Evolutionary conservation across 768 basidiomycete genomes (phyloP).

Genomic region (Boletus rubropictus): DNA sequence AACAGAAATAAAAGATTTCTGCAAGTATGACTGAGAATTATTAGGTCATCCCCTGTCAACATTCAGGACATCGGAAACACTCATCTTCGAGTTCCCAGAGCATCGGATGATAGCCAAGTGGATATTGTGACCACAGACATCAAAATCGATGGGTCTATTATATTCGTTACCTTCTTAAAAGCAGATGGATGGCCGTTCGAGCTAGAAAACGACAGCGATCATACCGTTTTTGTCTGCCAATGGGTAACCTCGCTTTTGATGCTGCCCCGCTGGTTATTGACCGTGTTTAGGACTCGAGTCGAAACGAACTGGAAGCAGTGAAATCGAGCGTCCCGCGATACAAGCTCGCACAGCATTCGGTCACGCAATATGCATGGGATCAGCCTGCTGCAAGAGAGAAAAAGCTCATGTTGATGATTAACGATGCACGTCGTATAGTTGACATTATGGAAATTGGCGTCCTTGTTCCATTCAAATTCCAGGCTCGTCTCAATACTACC

Average conservation of each 20-base stretch:
- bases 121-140: conserved; percentile 72
- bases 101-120: conserved; percentile 33
- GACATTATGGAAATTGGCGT: conserved; percentile 97
- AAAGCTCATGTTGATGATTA: conserved; percentile 61
- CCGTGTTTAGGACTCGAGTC: conserved; percentile 39
- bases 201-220: conserved; percentile 85
- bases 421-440: conserved; percentile 56
- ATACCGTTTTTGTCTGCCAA: conserved; percentile 64
- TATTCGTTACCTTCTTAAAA: conserved; percentile 72
- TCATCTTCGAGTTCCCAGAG: conserved; percentile 59
- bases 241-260: conserved; percentile 41
- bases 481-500: conserved; percentile 38
- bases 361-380: conserved; percentile 86
- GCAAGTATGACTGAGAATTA: background rate
- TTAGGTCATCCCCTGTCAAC: conserved; percentile 89
- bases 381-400: conserved; percentile 80
- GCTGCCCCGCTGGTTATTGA: conserved; percentile 13
- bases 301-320: conserved; percentile 33
- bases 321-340: conserved; percentile 44
- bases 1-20: background rate
- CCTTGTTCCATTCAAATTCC: conserved; percentile 83
- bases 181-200: conserved; percentile 81
- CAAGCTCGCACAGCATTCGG: conserved; percentile 49
- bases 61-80: conserved; percentile 85
- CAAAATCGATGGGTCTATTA: conserved; percentile 77